These are phyloP conservation scores for Trichoderma asperelloides DNA, from an alignment of 495 filamentous ascomycete genomes.

Conservation along the genomic window DNA sequence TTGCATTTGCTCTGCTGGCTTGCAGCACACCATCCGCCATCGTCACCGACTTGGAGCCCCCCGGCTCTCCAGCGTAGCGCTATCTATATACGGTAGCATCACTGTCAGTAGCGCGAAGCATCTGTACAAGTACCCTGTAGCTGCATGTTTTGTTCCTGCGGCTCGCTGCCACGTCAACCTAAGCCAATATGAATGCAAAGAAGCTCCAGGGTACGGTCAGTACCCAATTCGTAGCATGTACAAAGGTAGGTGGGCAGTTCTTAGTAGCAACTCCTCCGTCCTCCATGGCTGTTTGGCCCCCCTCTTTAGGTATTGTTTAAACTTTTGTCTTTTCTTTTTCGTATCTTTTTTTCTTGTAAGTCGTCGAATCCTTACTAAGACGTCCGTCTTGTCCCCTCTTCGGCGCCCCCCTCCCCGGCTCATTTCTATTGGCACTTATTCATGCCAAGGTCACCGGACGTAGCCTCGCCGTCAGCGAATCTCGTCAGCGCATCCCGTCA, in stretches of 20 bases:
- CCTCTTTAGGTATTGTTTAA: too few relatives aligned
- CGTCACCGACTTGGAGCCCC: background rate
- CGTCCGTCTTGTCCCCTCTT: background rate
- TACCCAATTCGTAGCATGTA: too few relatives aligned
- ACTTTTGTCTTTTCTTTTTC: too few relatives aligned
- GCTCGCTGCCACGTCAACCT: background rate
- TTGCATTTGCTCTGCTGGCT: background rate
- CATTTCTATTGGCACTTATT: background rate
- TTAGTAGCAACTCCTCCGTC: too few relatives aligned
- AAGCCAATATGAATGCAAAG: background rate
- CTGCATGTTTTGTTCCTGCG: slow-evolving; percentile 2
- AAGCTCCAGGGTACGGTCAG: background rate
- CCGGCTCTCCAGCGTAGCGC: background rate
- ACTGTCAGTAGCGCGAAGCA: too few relatives aligned
- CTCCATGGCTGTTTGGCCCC: too few relatives aligned
- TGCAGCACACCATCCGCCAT: background rate
- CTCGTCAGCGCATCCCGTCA: slow-evolving; percentile 6
- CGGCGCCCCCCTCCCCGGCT: background rate
- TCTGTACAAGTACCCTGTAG: background rate
- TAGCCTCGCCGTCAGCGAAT: background rate
- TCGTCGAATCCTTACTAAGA: too few relatives aligned
- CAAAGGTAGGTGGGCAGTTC: too few relatives aligned
- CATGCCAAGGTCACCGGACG: background rate
- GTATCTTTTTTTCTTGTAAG: too few relatives aligned
- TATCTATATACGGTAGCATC: background rate